Percentiles rank a stretch among this genome's conserved stretches.
phyloP scores from a whole-genome alignment of 2,329 filamentous ascomycete genomes.

The Fusarium tupiense region DNA sequence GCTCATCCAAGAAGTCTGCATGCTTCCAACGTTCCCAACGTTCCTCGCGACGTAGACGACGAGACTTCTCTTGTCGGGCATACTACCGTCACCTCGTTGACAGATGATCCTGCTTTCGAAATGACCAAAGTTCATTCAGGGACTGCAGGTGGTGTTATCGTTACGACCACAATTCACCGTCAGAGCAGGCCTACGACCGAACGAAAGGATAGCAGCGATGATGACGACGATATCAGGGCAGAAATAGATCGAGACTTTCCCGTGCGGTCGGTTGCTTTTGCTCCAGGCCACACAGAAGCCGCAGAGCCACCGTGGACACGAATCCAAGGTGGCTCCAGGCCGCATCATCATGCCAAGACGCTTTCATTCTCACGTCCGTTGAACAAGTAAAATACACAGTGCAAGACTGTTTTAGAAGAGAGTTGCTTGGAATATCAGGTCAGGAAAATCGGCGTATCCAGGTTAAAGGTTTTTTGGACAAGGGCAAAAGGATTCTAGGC shows the following conservation, averaged over 20 bases:
- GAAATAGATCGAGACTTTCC: slow-evolving; percentile 19
- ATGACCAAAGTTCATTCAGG: slow-evolving; percentile 30
- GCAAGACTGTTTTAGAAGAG: background rate
- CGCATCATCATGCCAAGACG: slow-evolving; percentile 8
- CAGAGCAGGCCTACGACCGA: slow-evolving; percentile 44
- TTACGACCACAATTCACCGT: slow-evolving; percentile 52
- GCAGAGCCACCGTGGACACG: slow-evolving; percentile 36
- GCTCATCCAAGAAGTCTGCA: slow-evolving; percentile 13
- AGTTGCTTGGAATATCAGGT: background rate
- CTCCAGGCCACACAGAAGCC: slow-evolving; percentile 16
- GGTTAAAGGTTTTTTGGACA: background rate
- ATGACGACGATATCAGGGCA: slow-evolving; percentile 24
- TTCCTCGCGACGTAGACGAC: slow-evolving; percentile 35
- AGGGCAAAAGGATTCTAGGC: background rate
- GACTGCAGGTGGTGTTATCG: slow-evolving; percentile 43
- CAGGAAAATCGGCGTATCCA: background rate
- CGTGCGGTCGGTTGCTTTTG: slow-evolving; percentile 17
- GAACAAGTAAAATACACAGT: background rate
- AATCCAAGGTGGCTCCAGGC: slow-evolving; percentile 38
- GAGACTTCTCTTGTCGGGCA: slow-evolving; percentile 42
- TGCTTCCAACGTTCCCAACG: slow-evolving; percentile 15
- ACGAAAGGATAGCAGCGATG: background rate
- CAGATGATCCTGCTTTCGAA: slow-evolving; percentile 30
- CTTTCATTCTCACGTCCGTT: slow-evolving; percentile 13
- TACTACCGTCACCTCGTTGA: slow-evolving; percentile 32